Evolutionary conservation across 2,329 filamentous ascomycete species (phyloP).

Genomic region (Fusarium nygamai): DNA sequence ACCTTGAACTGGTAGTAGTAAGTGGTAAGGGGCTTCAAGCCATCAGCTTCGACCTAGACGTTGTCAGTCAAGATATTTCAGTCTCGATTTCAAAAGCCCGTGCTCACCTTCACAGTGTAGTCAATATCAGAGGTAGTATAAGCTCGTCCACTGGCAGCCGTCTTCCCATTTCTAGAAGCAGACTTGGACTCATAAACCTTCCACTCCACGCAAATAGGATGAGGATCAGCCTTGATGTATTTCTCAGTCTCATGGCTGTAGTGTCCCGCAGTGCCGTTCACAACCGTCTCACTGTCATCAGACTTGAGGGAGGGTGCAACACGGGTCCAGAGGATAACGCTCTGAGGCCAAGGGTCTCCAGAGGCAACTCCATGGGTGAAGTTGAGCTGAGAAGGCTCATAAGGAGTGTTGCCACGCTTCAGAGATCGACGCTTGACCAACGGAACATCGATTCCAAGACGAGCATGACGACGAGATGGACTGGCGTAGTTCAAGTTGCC

Average conservation of each 20-base stretch:
- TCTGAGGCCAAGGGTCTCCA: constrained; percentile 63
- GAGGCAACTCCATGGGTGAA: constrained; percentile 72
- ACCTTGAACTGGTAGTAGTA: constrained; percentile 78
- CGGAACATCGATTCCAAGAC: constrained; percentile 71
- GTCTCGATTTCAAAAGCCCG: rapidly evolving
- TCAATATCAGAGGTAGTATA: constrained; percentile 80
- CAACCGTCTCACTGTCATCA: constrained; percentile 51
- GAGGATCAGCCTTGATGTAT: constrained; percentile 46
- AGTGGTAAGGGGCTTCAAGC: constrained; percentile 69
- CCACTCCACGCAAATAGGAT: constrained; percentile 75
- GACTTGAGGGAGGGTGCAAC: constrained; percentile 57
- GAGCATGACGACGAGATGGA: constrained; percentile 71
- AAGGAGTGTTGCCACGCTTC: constrained; percentile 15
- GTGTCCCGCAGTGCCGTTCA: constrained; percentile 53
- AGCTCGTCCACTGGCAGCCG: constrained; percentile 66
- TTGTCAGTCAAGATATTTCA: neutral
- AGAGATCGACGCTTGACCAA: constrained; percentile 27
- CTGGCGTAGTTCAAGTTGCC: constrained; percentile 74
- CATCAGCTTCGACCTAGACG: constrained; percentile 69
- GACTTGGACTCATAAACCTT: constrained; percentile 59
- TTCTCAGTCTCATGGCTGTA: constrained; percentile 60
- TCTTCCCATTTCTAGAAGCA: constrained; percentile 45
- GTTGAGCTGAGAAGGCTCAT: constrained; percentile 52
- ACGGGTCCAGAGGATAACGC: constrained; percentile 66
- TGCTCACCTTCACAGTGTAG: constrained; percentile 73